These are phyloP conservation scores for Solanum hybrid DNA, from an alignment of 305 asterid species.

Conservation along the genomic window DNA sequence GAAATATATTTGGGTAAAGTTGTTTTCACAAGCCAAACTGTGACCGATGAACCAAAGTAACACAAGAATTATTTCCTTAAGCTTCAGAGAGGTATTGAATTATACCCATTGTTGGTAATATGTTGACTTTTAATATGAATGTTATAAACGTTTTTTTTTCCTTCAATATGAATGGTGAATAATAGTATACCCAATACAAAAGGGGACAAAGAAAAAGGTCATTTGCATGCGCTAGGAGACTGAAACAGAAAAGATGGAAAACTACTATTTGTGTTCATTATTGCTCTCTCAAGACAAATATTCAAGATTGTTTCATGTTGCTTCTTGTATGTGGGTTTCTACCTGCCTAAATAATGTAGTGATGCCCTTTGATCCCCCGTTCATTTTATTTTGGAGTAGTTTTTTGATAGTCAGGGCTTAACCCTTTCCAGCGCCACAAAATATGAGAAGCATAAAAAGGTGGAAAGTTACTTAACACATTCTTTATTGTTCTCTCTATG, in stretches of 20 bases:
- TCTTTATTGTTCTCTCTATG: neutral
- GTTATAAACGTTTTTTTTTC: neutral
- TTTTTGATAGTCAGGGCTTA: neutral
- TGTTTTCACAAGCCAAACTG: neutral
- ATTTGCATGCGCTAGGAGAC: neutral
- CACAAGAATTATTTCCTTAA: neutral
- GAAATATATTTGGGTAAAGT: neutral
- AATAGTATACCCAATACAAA: neutral
- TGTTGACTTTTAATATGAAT: neutral
- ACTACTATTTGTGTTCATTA: neutral
- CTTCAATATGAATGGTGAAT: neutral
- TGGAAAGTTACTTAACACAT: neutral
- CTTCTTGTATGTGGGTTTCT: neutral
- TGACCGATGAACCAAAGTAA: neutral
- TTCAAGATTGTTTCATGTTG: neutral
- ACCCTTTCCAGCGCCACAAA: neutral
- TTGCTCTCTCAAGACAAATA: neutral
- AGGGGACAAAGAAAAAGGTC: neutral
- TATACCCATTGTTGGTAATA: neutral
- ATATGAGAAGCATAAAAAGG: neutral
- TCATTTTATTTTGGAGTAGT: neutral
- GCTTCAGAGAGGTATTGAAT: neutral
- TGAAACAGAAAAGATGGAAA: neutral
- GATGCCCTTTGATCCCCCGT: neutral
- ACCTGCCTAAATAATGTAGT: neutral